These are phyloP conservation scores for Papiliotrema fonsecae DNA, from an alignment of 1,284 basidiomycete species.

Conservation along the genomic window DNA sequence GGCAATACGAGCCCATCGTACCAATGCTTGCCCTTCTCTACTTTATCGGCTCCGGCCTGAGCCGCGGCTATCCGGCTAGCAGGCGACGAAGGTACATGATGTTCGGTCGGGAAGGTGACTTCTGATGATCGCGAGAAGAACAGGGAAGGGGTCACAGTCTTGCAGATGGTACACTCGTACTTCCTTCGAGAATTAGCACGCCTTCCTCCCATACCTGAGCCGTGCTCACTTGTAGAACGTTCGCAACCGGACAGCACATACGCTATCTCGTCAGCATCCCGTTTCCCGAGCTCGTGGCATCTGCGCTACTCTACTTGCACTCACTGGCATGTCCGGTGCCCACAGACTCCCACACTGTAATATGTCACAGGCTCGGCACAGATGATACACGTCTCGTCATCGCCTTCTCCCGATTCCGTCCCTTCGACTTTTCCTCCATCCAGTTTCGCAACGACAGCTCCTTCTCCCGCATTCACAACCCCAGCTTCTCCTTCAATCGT, in stretches of 20 bases:
- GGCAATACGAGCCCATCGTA: constrained; percentile 36
- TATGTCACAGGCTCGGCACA: constrained; percentile 93
- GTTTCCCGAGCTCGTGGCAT: neutral
- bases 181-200: constrained; percentile 49
- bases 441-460: neutral
- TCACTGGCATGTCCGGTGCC: constrained; percentile 58
- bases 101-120: constrained; percentile 60
- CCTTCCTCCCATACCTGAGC: constrained; percentile 2
- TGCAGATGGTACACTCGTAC: constrained; percentile 92
- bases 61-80: constrained; percentile 30
- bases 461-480: neutral
- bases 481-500: constrained; percentile 8
- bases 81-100: constrained; percentile 52
- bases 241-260: constrained; percentile 83
- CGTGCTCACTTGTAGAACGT: constrained; percentile 75
- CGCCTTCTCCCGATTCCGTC: neutral
- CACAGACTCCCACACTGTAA: constrained; percentile 82
- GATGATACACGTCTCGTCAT: constrained; percentile 69
- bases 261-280: constrained; percentile 40
- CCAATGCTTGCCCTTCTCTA: constrained; percentile 39
- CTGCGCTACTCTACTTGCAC: constrained; percentile 8
- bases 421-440: neutral
- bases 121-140: constrained; percentile 75
- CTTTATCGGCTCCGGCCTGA: constrained; percentile 33
- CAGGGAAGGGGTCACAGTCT: constrained; percentile 74